Conservation (phyloP, 495 filamentous ascomycete genomes). For the Penicillium manginii region DNA sequence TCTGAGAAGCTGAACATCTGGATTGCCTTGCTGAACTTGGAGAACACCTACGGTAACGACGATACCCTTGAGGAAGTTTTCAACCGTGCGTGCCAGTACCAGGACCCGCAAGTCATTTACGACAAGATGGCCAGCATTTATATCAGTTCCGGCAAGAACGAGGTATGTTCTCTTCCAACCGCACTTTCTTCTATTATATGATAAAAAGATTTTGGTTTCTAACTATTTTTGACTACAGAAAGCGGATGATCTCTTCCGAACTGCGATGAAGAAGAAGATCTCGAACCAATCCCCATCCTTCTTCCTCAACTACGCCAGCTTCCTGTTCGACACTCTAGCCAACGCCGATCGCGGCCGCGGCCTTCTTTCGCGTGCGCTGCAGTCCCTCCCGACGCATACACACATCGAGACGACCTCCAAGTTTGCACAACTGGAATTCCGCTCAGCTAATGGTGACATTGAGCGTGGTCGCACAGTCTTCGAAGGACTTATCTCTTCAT, state of each 20-base stretch:
- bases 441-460: constrained; percentile 76
- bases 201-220: constrained; percentile 25
- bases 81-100: constrained; percentile 90
- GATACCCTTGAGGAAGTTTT: constrained; percentile 87
- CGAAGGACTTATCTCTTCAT: constrained; percentile 80
- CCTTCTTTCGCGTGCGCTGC: constrained; percentile 82
- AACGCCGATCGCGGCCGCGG: constrained; percentile 75
- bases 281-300: constrained; percentile 68
- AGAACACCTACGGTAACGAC: constrained; percentile 85
- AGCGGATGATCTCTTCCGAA: constrained; percentile 87
- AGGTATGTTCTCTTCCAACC: constrained; percentile 42
- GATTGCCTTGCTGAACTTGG: constrained; percentile 91
- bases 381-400: constrained; percentile 72
- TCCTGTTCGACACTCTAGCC: constrained; percentile 73
- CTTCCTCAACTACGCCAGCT: constrained; percentile 94
- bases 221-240: constrained; percentile 58
- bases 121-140: constrained; percentile 91
- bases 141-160: constrained; percentile 83
- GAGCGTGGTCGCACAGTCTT: constrained; percentile 95
- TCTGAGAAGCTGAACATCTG: constrained; percentile 92
- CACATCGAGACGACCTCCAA: constrained; percentile 80
- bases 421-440: constrained; percentile 91
- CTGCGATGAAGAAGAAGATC: constrained; percentile 85
- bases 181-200: neutral
- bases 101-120: constrained; percentile 87